Evolutionary conservation across 192 early-diverging fungal genomes (phyloP), one percentile per base, ranked within the genome.

Genomic region (Geranomyces variabilis): DNA sequence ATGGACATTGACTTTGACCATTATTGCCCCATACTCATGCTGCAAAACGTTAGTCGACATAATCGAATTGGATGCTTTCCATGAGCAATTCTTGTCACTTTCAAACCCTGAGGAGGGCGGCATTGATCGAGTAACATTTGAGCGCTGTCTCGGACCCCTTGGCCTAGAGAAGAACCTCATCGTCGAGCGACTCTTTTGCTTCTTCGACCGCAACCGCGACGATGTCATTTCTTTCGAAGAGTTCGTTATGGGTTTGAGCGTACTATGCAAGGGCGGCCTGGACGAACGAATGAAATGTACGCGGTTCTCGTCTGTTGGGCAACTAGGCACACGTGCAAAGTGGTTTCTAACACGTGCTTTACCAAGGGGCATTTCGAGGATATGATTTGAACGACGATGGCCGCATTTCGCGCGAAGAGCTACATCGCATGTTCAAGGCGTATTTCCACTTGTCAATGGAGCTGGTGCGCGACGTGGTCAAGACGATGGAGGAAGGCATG

Each of bases 321-420:
- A 17, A 53, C 6, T 26, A 8, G 6, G 51, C 3, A 26, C 3
- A 3, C 51, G 19, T n/a, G n/a, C n/a, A 26, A 47, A 19, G 19
- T 47, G 17, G 51, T 26, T 53, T 15, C 19, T 53, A n/a, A 53
- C 19, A 24, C 7, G 12, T n/a, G 69, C 59, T 72, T 3, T 21
- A 49, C 43, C 66, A 81, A 84, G 93, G 85, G 56, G 90, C 94
- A 12, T 97, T 97, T 78, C 84, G 92, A 43, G 94, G 94, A 5
- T 98, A 97, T 72, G 96, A 98, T 74, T 65, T 97, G 9, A 90
- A 97, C 74, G 87, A 84, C 36, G 94, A 97, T 77, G 93, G 93
- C 0, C 82, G 77, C 28, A 91, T 97, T 44, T 90, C 93, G 13
- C 82, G 90, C 26, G 87, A 92, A 17, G 96, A 97, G 63, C 79